A percentile compares a stretch with the other conserved stretches of the same genome.
These are phyloP conservation scores for Trametes villosa DNA, from an alignment of 768 basidiomycete species.

Conservation along the genomic window DNA sequence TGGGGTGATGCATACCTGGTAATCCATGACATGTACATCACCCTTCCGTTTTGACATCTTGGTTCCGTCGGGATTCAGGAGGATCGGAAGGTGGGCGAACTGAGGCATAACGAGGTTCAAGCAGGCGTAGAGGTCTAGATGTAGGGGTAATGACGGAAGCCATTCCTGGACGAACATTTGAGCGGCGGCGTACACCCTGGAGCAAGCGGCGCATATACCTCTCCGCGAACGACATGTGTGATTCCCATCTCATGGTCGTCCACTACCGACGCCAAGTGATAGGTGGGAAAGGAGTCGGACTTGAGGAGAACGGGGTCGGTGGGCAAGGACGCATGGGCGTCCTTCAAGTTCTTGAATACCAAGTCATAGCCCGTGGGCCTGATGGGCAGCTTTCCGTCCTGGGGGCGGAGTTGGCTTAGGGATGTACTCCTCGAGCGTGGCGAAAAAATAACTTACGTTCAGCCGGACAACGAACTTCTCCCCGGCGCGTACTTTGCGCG, in stretches of 20 bases:
- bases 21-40: constrained; percentile 85
- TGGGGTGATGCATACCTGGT: constrained; percentile 59
- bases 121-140: constrained; percentile 85
- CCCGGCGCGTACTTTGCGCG: constrained; percentile 70
- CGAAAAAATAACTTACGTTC: constrained; percentile 59
- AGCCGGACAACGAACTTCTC: constrained; percentile 85
- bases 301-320: constrained; percentile 94
- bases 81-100: constrained; percentile 90
- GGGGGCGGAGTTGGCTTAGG: neutral
- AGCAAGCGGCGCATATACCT: constrained; percentile 55
- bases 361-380: constrained; percentile 63
- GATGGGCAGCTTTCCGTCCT: constrained; percentile 64
- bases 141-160: constrained; percentile 90
- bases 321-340: constrained; percentile 75
- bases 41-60: constrained; percentile 97
- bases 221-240: constrained; percentile 93
- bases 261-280: constrained; percentile 94
- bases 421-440: neutral
- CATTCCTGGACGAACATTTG: constrained; percentile 69
- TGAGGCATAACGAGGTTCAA: constrained; percentile 72
- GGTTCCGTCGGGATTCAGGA: constrained; percentile 86
- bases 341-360: constrained; percentile 74
- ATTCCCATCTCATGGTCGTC: constrained; percentile 97
- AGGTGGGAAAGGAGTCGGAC: constrained; percentile 92
- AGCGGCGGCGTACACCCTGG: neutral